Evolutionary conservation across 768 basidiomycete genomes (phyloP).

Genomic region (Panaeolus papilionaceus): DNA sequence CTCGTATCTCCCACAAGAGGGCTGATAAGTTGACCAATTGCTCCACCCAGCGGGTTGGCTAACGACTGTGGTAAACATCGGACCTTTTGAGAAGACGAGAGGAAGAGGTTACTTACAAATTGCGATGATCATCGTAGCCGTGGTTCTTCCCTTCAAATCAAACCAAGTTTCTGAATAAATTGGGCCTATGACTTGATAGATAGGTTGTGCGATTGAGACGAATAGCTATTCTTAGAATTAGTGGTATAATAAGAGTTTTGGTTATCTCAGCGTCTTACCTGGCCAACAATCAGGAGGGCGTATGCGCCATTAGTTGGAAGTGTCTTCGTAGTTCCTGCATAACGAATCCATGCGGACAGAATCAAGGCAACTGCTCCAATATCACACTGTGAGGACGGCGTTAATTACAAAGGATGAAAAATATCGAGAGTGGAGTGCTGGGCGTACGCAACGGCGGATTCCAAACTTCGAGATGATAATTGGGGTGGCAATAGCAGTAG

Average conservation of each 20-base stretch:
- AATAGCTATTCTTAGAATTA: conserved; percentile 51
- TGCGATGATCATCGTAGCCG: conserved; percentile 69
- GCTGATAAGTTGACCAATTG: conserved; percentile 75
- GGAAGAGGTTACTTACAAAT: conserved; percentile 43
- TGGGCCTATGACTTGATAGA: conserved; percentile 80
- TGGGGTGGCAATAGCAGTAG: conserved; percentile 65
- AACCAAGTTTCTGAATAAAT: conserved; percentile 89
- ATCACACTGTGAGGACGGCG: conserved; percentile 55
- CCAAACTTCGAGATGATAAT: conserved; percentile 63
- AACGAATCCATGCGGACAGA: conserved; percentile 78
- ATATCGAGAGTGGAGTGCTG: not conserved
- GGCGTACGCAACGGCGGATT: conserved; percentile 66
- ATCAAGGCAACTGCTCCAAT: conserved; percentile 60
- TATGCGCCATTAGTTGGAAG: conserved; percentile 62
- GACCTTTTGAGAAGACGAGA: not conserved
- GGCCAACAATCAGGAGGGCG: conserved; percentile 71
- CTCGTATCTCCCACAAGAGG: conserved; percentile 61
- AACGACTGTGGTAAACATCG: conserved; percentile 13
- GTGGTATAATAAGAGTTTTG: not conserved
- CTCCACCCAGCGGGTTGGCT: conserved; percentile 81
- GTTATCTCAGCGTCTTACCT: conserved; percentile 47
- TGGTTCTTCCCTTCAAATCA: conserved; percentile 74
- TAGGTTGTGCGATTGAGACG: conserved; percentile 68
- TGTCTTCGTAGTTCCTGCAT: conserved; percentile 66
- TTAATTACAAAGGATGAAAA: conserved; percentile 10